These are phyloP conservation scores for Hypoxylon sp. DNA, from an alignment of 2,329 filamentous ascomycete species.

Conservation along the genomic window DNA sequence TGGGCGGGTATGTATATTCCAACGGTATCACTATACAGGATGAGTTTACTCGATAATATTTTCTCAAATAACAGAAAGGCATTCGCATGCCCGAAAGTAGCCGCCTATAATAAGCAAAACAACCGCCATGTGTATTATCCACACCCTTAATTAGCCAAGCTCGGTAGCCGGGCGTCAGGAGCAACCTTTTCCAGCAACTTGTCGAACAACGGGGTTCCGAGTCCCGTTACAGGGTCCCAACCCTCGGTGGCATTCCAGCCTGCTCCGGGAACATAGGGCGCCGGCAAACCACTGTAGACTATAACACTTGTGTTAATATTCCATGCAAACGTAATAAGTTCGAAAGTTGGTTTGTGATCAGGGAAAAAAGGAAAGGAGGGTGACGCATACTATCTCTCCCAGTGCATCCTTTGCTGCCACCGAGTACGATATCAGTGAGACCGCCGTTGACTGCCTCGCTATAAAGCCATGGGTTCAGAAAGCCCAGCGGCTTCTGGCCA, in stretches of 20 bases:
- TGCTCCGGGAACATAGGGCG: conserved; percentile 54
- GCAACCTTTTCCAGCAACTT: conserved; percentile 51
- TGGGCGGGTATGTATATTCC: conserved; percentile 11
- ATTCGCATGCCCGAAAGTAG: neutral
- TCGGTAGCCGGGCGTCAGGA: conserved; percentile 35
- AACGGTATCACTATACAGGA: conserved; percentile 17
- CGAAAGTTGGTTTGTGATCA: neutral
- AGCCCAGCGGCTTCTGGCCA: conserved; percentile 69
- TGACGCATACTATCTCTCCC: conserved; percentile 44
- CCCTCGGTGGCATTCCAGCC: conserved; percentile 60
- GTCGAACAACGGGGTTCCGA: conserved; percentile 62
- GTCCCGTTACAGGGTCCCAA: conserved; percentile 65
- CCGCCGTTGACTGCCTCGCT: conserved; percentile 47
- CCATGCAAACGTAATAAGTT: neutral
- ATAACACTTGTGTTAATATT: conserved; percentile 13
- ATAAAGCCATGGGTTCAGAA: conserved; percentile 75
- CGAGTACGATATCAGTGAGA: conserved; percentile 58
- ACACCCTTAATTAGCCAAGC: conserved; percentile 13
- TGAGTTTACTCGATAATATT: conserved; percentile 15
- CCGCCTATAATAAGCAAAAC: neutral
- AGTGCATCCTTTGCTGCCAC: conserved; percentile 56
- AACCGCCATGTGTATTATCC: neutral
- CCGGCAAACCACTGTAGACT: conserved; percentile 48
- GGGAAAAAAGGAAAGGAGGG: neutral
- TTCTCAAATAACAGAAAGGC: neutral